Evolutionary conservation across 768 basidiomycete species (phyloP).

Genomic region (Favolaschia claudopus): DNA sequence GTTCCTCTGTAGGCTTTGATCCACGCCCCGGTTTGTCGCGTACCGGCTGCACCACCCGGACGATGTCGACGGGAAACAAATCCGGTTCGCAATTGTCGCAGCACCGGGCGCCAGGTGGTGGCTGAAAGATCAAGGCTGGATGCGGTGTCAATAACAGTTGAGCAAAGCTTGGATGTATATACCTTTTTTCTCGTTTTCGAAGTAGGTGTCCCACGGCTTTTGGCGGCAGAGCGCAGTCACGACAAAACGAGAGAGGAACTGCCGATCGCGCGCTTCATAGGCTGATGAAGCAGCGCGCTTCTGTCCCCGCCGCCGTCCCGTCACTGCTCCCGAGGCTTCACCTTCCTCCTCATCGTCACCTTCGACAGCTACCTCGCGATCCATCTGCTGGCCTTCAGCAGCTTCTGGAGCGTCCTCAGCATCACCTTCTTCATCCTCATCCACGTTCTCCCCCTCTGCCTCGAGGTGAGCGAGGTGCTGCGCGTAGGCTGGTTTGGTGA

Average conservation of each 20-base stretch:
- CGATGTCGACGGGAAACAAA: conserved; percentile 3
- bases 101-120: neutral
- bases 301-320: too few species aligned
- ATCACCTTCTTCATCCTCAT: neutral
- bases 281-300: too few species aligned
- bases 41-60: neutral
- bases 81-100: conserved; percentile 13
- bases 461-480: conserved; percentile 8
- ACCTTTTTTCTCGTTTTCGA: conserved; percentile 5
- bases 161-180: too few species aligned
- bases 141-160: too few species aligned
- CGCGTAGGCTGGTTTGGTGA: conserved; percentile 1
- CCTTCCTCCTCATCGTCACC: neutral
- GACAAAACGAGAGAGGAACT: conserved; percentile 1
- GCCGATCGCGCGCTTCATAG: neutral
- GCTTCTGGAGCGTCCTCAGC: neutral
- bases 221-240: conserved; percentile 4
- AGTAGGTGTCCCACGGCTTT: conserved; percentile 10
- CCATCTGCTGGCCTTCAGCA: conserved; percentile 10
- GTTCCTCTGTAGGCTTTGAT: neutral
- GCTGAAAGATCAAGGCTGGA: neutral
- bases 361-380: conserved; percentile 3
- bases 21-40: neutral
- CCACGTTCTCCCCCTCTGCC: neutral
- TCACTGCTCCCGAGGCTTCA: neutral